A percentile compares a stretch with the other conserved stretches of the same genome.
These are phyloP conservation scores for Erythrophleum fordii DNA, from an alignment of 306 rosid species.

Conservation along the genomic window DNA sequence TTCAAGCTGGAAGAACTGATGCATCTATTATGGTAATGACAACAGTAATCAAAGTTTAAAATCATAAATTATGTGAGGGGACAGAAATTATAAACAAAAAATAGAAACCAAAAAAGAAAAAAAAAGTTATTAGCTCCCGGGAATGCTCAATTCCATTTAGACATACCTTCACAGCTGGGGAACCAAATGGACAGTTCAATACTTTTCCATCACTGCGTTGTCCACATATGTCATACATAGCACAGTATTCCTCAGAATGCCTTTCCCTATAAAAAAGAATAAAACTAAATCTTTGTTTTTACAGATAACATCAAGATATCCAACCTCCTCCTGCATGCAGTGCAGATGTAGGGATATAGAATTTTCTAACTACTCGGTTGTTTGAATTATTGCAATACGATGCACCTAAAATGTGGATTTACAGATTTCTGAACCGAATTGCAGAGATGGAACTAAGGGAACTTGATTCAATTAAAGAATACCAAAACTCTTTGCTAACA, in stretches of 20 bases:
- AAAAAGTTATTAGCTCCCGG: background rate
- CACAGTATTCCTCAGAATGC: slow-evolving; percentile 76
- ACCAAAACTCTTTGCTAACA: background rate
- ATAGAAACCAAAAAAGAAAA: background rate
- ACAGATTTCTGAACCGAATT: slow-evolving; percentile 5
- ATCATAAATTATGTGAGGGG: background rate
- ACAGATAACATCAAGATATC: background rate
- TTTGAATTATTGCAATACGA: background rate
- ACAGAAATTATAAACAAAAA: slow-evolving; percentile 2
- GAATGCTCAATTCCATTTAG: slow-evolving; percentile 17
- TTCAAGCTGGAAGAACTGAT: slow-evolving; percentile 29
- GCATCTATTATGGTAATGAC: slow-evolving; percentile 23
- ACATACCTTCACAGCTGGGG: slow-evolving; percentile 83
- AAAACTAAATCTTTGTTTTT: background rate
- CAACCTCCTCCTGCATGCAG: slow-evolving; percentile 6
- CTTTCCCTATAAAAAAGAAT: slow-evolving; percentile 50
- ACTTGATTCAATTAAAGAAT: slow-evolving; percentile 7
- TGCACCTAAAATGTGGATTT: background rate
- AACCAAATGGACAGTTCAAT: slow-evolving; percentile 78
- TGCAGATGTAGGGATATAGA: background rate
- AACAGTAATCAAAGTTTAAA: slow-evolving; percentile 19
- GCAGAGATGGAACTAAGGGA: slow-evolving; percentile 21
- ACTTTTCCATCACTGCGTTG: slow-evolving; percentile 80
- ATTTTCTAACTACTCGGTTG: background rate
- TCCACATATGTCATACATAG: slow-evolving; percentile 93